Percentiles rank a stretch among this genome's conserved stretches.
Conservation (phyloP, 2,329 filamentous ascomycete genomes). For the Cadophora sp. region DNA sequence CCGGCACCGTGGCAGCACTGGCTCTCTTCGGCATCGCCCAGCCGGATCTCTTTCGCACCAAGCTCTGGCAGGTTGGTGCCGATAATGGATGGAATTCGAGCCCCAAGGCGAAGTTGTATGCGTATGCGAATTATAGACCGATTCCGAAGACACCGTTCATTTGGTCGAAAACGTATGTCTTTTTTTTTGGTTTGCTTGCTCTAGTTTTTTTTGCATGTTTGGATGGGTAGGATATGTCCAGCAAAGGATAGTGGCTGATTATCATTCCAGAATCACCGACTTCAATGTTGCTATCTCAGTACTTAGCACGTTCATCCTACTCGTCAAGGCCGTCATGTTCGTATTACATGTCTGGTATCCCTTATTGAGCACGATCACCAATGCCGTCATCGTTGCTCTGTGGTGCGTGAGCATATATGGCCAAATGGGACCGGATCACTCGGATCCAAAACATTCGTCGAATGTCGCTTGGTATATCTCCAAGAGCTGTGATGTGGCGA, state of each 20-base stretch:
- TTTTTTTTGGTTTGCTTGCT: not conserved
- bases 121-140: constrained; percentile 73
- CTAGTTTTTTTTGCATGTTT: not conserved
- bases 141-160: constrained; percentile 69
- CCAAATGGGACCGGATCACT: constrained; percentile 76
- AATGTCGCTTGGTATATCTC: constrained; percentile 77
- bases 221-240: not conserved
- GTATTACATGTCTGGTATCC: constrained; percentile 77
- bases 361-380: constrained; percentile 64
- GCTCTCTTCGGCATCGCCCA: constrained; percentile 76
- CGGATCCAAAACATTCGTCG: constrained; percentile 67
- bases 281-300: constrained; percentile 81
- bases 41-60: constrained; percentile 74
- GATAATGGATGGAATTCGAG: constrained; percentile 77
- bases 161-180: constrained; percentile 74
- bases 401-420: constrained; percentile 72
- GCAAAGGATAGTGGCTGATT: constrained; percentile 24
- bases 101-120: constrained; percentile 72
- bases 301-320: constrained; percentile 76
- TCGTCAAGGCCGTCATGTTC: constrained; percentile 72
- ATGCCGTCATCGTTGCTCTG: constrained; percentile 62
- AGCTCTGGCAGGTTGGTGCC: constrained; percentile 75
- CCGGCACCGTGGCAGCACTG: constrained; percentile 68
- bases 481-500: constrained; percentile 69
- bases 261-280: constrained; percentile 67